A percentile compares a stretch with the other conserved stretches of the same genome.
Evolutionary conservation across 371 early-diverging fungal species (phyloP).

Genomic region (Circinella minor): DNA sequence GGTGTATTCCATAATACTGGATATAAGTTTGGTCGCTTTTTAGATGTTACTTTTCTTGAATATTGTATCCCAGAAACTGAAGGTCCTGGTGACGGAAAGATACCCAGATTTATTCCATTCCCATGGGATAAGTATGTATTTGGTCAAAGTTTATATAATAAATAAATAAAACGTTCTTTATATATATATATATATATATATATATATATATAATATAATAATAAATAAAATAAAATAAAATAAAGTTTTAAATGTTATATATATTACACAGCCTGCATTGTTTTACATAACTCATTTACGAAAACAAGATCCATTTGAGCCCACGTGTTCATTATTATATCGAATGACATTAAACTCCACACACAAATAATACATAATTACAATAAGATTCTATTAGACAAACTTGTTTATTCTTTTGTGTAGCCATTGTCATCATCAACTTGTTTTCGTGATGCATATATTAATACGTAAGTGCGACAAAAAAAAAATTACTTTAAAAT

Average conservation of each 20-base stretch:
- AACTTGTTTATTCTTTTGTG: not conserved
- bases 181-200: no score
- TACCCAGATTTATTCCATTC: constrained; percentile 36
- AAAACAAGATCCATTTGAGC: no score
- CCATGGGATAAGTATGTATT: constrained; percentile 37
- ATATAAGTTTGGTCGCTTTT: constrained; percentile 49
- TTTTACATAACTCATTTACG: not conserved
- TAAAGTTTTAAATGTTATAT: no score
- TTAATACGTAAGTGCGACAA: not conserved
- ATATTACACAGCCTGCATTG: not conserved
- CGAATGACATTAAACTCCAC: no score
- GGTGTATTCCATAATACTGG: constrained; percentile 44
- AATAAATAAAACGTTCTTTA: not conserved
- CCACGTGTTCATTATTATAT: no score
- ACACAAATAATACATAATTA: no score
- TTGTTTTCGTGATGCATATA: constrained; percentile 2
- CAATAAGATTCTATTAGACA: not conserved
- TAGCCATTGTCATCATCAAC: not conserved
- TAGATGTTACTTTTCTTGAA: constrained; percentile 48
- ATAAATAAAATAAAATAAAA: not conserved
- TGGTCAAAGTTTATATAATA: constrained; percentile 13
- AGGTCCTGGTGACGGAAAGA: not conserved
- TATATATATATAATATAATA: not conserved
- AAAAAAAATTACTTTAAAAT: not conserved
- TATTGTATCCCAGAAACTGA: constrained; percentile 26